Evolutionary conservation across 2,329 filamentous ascomycete species (phyloP).

Genomic region (Hymenoscyphus fructigenus): DNA sequence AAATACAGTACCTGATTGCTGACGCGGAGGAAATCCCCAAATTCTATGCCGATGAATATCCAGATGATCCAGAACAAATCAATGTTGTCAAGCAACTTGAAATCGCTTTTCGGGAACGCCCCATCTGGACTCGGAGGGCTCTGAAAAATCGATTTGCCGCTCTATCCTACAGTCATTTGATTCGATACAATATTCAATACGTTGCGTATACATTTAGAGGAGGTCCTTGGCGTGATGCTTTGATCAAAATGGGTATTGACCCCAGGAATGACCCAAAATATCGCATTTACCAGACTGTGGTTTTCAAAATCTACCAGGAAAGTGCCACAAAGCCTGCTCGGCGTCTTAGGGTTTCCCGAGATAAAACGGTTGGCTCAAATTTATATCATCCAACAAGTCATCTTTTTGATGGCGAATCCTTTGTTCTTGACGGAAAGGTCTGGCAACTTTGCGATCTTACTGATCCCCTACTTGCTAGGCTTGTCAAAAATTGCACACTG

Average conservation of each 20-base stretch:
- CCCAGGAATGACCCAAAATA: slow-evolving; percentile 75
- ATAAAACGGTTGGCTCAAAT: slow-evolving; percentile 20
- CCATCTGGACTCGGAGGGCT: slow-evolving; percentile 83
- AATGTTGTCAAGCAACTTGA: slow-evolving; percentile 64
- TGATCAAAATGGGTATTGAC: slow-evolving; percentile 83
- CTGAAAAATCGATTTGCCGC: slow-evolving; percentile 69
- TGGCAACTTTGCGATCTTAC: slow-evolving; percentile 94
- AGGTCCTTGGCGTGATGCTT: slow-evolving; percentile 86
- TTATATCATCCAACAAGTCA: slow-evolving; percentile 53
- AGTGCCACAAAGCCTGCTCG: slow-evolving; percentile 20
- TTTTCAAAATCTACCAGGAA: slow-evolving; percentile 66
- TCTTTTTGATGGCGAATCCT: slow-evolving; percentile 76
- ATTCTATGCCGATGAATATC: slow-evolving; percentile 15
- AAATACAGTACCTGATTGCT: slow-evolving; percentile 27
- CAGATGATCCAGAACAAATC: slow-evolving; percentile 54
- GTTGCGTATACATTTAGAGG: slow-evolving; percentile 90
- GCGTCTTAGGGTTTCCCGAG: slow-evolving; percentile 23
- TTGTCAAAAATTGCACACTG: slow-evolving; percentile 65
- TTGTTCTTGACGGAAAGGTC: slow-evolving; percentile 79
- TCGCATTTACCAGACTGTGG: slow-evolving; percentile 83
- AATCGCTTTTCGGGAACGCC: slow-evolving; percentile 67
- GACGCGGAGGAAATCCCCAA: slow-evolving; percentile 23
- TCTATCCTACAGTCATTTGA: slow-evolving; percentile 50
- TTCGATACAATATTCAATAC: slow-evolving; percentile 78
- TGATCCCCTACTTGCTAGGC: slow-evolving; percentile 67